Conservation (phyloP, 345 rosid genomes). For the Cardamine resedifolia region DNA sequence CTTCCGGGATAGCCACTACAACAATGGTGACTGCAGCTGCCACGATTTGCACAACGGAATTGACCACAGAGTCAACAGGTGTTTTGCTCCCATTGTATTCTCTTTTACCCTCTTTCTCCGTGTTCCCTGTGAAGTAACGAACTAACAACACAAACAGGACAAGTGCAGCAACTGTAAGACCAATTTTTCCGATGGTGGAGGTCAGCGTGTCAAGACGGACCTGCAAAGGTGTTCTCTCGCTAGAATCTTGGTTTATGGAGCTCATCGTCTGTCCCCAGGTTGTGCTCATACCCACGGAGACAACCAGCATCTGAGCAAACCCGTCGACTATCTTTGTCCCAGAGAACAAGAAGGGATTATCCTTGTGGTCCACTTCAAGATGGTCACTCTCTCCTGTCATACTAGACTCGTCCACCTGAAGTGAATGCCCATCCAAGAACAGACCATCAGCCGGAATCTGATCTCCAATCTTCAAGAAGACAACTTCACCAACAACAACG, state of each 20-base stretch:
- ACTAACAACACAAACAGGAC: constrained; percentile 56
- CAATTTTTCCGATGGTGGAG: constrained; percentile 58
- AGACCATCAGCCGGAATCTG: constrained; percentile 67
- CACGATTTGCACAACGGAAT: constrained; percentile 49
- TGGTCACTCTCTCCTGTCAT: constrained; percentile 58
- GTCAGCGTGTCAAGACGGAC: constrained; percentile 58
- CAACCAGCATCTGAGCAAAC: constrained; percentile 54
- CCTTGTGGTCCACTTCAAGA: constrained; percentile 38
- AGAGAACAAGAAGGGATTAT: constrained; percentile 52
- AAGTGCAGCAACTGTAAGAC: constrained; percentile 58
- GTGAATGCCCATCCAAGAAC: constrained; percentile 46
- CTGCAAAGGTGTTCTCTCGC: constrained; percentile 66
- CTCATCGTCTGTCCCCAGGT: constrained; percentile 68
- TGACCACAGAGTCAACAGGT: constrained; percentile 42
- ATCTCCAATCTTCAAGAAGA: constrained; percentile 53
- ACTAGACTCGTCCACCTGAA: constrained; percentile 55
- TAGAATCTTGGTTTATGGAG: constrained; percentile 46
- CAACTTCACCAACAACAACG: constrained; percentile 64
- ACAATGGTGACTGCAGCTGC: constrained; percentile 70
- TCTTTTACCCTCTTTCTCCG: constrained; percentile 40
- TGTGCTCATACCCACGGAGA: constrained; percentile 66
- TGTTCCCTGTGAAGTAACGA: constrained; percentile 70
- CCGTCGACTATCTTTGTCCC: constrained; percentile 55
- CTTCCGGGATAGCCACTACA: constrained; percentile 76
- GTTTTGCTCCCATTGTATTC: constrained; percentile 50